These are phyloP conservation scores for Lentinula sp. DNA, from an alignment of 768 basidiomycete genomes.

Conservation along the genomic window DNA sequence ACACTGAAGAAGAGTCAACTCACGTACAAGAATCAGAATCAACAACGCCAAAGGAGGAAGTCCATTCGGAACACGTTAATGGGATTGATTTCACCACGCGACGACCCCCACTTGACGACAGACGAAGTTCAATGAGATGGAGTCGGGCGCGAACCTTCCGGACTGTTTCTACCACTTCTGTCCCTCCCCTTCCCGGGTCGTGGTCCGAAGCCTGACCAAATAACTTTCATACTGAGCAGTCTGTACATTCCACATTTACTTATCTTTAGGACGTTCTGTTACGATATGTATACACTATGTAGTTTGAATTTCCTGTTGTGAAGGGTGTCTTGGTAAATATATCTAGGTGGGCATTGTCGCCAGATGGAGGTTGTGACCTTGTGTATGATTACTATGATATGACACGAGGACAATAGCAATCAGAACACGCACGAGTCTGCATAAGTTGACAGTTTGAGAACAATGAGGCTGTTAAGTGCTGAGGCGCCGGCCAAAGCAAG, in stretches of 20 bases:
- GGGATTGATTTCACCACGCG: not conserved
- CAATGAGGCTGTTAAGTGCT: not conserved
- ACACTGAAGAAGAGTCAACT: slow-evolving; percentile 6
- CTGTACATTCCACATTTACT: not conserved
- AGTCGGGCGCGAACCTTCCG: not conserved
- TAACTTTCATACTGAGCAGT: not conserved
- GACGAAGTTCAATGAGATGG: slow-evolving; percentile 1
- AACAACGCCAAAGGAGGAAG: slow-evolving; percentile 1
- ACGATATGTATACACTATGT: not conserved
- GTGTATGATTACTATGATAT: too few species aligned
- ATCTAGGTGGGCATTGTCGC: not conserved
- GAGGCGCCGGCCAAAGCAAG: not conserved
- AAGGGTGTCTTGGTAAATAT: not conserved
- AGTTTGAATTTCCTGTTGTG: not conserved
- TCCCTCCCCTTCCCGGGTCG: slow-evolving; percentile 4
- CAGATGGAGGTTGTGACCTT: not conserved
- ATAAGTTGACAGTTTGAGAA: not conserved
- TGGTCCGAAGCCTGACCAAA: not conserved
- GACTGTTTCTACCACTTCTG: slow-evolving; percentile 1
- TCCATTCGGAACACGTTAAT: slow-evolving; percentile 4
- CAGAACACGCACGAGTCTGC: too few species aligned
- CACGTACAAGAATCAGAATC: slow-evolving; percentile 6
- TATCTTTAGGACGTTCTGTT: not conserved
- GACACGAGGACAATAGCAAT: too few species aligned
- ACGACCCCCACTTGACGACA: not conserved